Evolutionary conservation across 371 early-diverging fungal genomes (phyloP).

Genomic region (Mucor saturninus): DNA sequence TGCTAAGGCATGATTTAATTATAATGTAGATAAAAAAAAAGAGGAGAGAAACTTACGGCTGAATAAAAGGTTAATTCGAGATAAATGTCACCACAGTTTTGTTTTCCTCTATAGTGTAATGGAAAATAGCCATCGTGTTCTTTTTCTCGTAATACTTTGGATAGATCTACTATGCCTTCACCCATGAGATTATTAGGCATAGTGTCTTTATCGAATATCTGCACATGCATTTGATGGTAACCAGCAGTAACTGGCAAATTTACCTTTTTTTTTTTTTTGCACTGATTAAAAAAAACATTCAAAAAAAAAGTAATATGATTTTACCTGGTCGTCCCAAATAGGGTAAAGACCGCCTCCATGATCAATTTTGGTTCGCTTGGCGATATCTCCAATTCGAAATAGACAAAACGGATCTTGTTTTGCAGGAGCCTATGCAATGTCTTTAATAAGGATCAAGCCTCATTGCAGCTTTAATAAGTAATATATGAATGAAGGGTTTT

Average conservation of each 20-base stretch:
- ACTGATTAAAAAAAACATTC: not conserved
- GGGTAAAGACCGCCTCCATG: conserved; percentile 31
- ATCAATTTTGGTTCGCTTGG: conserved; percentile 29
- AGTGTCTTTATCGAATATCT: conserved; percentile 36
- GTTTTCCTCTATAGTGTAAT: conserved; percentile 19
- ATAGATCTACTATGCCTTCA: conserved; percentile 31
- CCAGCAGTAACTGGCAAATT: conserved; percentile 30
- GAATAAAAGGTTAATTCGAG: conserved; percentile 47
- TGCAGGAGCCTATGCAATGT: conserved; percentile 13
- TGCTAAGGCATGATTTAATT: conserved; percentile 3
- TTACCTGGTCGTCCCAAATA: conserved; percentile 42
- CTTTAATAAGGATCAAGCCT: not conserved
- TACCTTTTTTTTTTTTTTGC: conserved; percentile 9
- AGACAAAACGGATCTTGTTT: conserved; percentile 33
- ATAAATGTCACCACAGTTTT: conserved; percentile 34
- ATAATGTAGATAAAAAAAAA: conserved; percentile 2
- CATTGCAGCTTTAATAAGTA: too few relatives aligned
- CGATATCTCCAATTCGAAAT: conserved; percentile 23
- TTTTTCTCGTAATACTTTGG: conserved; percentile 31
- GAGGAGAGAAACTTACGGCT: conserved; percentile 24
- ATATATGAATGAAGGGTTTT: not conserved
- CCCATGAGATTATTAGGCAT: conserved; percentile 35
- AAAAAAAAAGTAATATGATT: not conserved
- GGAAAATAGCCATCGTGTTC: conserved; percentile 44
- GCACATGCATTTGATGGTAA: conserved; percentile 24